Evolutionary conservation across 2,329 filamentous ascomycete genomes (phyloP), one percentile per base, ranked within the genome.

Genomic region (Fusarium irregulare): DNA sequence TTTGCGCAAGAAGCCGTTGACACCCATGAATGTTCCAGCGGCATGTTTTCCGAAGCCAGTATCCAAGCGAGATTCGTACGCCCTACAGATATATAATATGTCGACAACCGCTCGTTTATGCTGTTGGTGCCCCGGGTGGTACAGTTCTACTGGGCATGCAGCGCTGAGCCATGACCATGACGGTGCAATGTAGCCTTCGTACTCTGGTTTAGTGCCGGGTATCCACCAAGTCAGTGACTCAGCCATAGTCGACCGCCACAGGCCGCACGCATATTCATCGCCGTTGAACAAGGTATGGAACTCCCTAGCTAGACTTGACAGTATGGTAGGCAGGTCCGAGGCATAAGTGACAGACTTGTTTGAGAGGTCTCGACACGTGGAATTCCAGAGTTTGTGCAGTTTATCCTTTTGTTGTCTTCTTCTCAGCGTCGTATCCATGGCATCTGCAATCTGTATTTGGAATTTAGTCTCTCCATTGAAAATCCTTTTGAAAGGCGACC

Each of bases 391-490:
- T 20, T 3, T 40, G 7, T 56, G 54, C 2, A 56, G 3, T 4
- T 30, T 56, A 27, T 41, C 44, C 7, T n/a, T 11, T 1, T n/a
- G n/a, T 20, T 49, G 16, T 14, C 14, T 8, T 4, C 4, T 27
- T 4, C 25, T 20, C n/a, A 53, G 10, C 4, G 7, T 41, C 13
- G 3, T 7, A 4, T 53, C 4, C 23, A 21, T 25, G 16, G 21
- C 7, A 25, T 56, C 32, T 6, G 5, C 21, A 2, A 55, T 10
- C 8, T 49, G 25, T 3, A 32, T 16, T 16, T 56, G 44, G 20
- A 50, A 50, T 16, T 56, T 56, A 1, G 32, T 50, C 12, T 56
- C 54, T 14, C 44, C 44, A 4, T 56, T 42, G 25, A 56, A 56
- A 3, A 14, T 7, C 0, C 12, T 49, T 2, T 41, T 3, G 10